A percentile compares a stretch with the other conserved stretches of the same genome.
phyloP scores from a whole-genome alignment of 192 early-diverging fungal species.

The Mortierella antarctica region DNA sequence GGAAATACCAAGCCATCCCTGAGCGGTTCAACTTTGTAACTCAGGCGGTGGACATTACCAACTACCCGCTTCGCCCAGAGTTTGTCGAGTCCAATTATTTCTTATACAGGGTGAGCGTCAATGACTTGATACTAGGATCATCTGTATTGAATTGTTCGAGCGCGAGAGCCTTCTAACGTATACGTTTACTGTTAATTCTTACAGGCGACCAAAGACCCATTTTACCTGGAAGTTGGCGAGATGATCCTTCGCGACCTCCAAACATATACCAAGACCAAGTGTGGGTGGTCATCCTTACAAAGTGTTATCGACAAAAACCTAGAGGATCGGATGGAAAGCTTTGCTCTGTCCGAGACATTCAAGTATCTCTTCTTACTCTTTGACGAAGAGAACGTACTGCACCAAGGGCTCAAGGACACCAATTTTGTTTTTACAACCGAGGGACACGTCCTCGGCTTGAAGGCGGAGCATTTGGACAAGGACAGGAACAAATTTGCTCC shows the following conservation, averaged over 20 bases:
- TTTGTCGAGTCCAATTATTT: conserved; percentile 95
- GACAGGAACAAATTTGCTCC: no score
- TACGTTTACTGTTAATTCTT: not conserved
- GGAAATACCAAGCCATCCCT: conserved; percentile 83
- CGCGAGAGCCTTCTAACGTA: not conserved
- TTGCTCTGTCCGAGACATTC: conserved; percentile 92
- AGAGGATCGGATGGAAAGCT: conserved; percentile 96
- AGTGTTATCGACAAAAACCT: conserved; percentile 70
- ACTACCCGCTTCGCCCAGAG: conserved; percentile 93
- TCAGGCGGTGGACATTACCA: conserved; percentile 69
- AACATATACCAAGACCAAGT: conserved; percentile 69
- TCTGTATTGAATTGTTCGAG: not conserved
- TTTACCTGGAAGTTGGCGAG: conserved; percentile 92
- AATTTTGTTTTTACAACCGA: conserved; percentile 93
- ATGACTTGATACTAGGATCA: not conserved
- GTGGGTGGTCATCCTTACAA: conserved; percentile 83
- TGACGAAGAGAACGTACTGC: conserved; percentile 74
- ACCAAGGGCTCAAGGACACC: conserved; percentile 81
- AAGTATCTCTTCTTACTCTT: conserved; percentile 99
- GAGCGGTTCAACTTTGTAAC: conserved; percentile 86
- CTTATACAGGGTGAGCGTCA: conserved; percentile 70
- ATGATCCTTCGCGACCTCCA: conserved; percentile 87
- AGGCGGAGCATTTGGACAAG: conserved; percentile 17
- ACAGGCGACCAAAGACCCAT: conserved; percentile 87
- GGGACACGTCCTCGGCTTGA: conserved; percentile 27